phyloP scores from a whole-genome alignment of 139 green algal species.

The Chlamydomonas applanata region DNA sequence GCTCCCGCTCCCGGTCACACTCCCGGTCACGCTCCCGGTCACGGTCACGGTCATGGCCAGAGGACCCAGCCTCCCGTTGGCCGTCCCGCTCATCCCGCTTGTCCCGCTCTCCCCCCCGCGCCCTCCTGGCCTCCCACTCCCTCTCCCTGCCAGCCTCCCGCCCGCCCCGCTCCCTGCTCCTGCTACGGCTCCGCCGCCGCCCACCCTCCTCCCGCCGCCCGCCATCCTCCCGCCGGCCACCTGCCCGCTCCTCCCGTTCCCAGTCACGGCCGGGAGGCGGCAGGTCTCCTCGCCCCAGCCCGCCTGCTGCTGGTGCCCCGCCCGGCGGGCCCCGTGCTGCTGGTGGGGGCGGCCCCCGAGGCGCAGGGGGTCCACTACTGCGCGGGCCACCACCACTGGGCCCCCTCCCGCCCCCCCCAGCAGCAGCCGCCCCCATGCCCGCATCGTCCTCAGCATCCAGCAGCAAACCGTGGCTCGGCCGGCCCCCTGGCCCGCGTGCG shows the following conservation, averaged over 20 bases:
- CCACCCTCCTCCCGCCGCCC: too few relatives aligned
- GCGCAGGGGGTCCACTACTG: too few relatives aligned
- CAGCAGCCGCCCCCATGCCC: neutral
- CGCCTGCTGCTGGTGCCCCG: neutral
- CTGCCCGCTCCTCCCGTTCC: neutral
- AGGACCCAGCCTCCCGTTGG: too few relatives aligned
- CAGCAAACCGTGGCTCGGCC: neutral
- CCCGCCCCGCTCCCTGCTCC: neutral
- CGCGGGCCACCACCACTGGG: too few relatives aligned
- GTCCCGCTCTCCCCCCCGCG: neutral
- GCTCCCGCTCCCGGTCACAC: too few relatives aligned
- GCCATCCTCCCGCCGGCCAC: neutral
- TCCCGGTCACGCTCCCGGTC: too few relatives aligned
- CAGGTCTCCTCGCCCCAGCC: neutral
- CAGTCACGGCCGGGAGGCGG: neutral
- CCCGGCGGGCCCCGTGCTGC: too few relatives aligned
- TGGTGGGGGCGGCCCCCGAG: too few relatives aligned
- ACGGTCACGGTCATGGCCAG: too few relatives aligned
- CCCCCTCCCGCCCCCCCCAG: too few relatives aligned
- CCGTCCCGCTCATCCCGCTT: neutral
- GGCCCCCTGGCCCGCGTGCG: neutral
- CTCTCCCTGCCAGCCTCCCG: neutral
- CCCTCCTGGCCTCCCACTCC: neutral
- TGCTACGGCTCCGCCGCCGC: neutral
- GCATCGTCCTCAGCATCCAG: neutral